Evolutionary conservation across 2,329 filamentous ascomycete species (phyloP).

Genomic region (Sporothrix humicola): DNA sequence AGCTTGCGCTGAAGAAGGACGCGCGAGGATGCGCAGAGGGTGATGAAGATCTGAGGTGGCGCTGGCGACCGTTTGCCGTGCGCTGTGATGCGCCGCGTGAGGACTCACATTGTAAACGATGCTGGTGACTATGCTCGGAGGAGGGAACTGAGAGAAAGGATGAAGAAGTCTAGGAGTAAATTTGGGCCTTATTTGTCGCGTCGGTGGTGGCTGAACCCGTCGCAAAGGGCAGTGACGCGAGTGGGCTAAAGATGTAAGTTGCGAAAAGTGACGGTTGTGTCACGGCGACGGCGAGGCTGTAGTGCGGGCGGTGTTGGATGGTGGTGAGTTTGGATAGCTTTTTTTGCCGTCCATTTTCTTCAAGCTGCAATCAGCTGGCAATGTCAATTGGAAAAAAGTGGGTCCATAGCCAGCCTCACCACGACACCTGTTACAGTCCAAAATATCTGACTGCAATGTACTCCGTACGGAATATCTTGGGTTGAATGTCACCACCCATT

Average conservation of each 20-base stretch:
- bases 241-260: background rate
- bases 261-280: background rate
- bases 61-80: background rate
- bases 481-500: too few relatives aligned
- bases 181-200: background rate
- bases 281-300: conserved; percentile 1
- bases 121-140: background rate
- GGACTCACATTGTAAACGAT: conserved; percentile 10
- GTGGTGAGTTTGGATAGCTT: conserved; percentile 23
- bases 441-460: too few relatives aligned
- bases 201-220: background rate
- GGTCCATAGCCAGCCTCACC: background rate
- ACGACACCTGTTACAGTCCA: background rate
- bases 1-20: background rate
- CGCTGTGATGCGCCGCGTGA: background rate
- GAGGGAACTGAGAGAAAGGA: background rate
- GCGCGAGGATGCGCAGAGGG: background rate
- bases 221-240: background rate
- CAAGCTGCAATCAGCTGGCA: background rate
- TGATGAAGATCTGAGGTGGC: background rate
- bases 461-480: too few relatives aligned
- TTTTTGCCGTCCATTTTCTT: background rate
- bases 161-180: background rate
- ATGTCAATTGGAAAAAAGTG: conserved; percentile 14
- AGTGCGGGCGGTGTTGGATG: conserved; percentile 1